Conservation (phyloP, 73 alveolate genomes). For the Diophrys appendiculata region DNA sequence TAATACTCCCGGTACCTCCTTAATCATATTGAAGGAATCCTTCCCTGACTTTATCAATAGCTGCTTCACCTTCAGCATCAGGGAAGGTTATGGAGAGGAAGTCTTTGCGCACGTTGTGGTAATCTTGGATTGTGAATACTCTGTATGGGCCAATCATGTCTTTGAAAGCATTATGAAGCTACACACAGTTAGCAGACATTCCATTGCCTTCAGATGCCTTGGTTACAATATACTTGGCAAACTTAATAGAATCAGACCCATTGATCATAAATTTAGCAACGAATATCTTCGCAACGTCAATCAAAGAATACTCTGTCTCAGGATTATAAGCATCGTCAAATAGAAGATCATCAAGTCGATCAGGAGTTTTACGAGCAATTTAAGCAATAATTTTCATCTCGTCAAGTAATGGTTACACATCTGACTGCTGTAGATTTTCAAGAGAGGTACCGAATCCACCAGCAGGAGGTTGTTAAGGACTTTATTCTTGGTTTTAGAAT, state of each 20-base stretch:
- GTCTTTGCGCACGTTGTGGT: no score
- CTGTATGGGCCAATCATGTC: background rate
- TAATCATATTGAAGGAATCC: background rate
- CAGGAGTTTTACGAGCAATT: background rate
- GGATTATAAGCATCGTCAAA: conserved; percentile 2
- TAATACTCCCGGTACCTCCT: background rate
- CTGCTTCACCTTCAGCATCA: no score
- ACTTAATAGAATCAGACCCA: background rate
- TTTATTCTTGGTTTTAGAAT: no score
- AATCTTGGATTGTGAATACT: background rate
- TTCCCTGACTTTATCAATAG: background rate
- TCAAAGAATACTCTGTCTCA: background rate
- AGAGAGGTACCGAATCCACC: no score
- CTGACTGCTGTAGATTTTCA: no score
- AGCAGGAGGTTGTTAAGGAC: no score
- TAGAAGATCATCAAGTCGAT: background rate
- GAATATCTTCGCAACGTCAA: background rate
- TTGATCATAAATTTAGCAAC: background rate
- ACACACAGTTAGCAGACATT: background rate
- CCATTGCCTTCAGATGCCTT: background rate
- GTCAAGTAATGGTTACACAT: background rate
- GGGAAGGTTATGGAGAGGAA: no score
- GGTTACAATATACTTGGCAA: background rate
- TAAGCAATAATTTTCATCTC: background rate
- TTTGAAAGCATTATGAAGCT: background rate